Percentiles rank a stretch among this genome's conserved stretches.
Evolutionary conservation across 2,329 filamentous ascomycete genomes (phyloP).

Genomic region (Venturia aucupariae): DNA sequence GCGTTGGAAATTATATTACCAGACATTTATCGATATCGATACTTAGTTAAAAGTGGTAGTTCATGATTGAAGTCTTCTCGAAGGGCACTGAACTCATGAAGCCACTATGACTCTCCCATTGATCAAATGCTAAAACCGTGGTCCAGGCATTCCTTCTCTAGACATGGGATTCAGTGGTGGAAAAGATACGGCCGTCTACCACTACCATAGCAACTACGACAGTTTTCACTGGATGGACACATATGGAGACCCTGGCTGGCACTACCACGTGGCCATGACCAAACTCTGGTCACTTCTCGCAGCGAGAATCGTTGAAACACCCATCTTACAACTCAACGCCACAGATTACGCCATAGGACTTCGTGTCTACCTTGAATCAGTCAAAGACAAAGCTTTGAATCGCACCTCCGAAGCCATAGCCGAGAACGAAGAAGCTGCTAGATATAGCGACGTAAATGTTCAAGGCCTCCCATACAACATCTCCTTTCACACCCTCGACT

Average conservation of each 20-base stretch:
- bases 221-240: conserved; percentile 76
- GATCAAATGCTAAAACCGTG: not conserved
- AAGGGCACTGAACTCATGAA: too few relatives aligned
- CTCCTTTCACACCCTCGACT: conserved; percentile 15
- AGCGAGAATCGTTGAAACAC: conserved; percentile 38
- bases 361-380: conserved; percentile 32
- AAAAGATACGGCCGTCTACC: conserved; percentile 42
- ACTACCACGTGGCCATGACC: conserved; percentile 46
- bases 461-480: conserved; percentile 15
- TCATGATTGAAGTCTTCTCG: too few relatives aligned
- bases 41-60: too few relatives aligned
- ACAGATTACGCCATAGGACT: conserved; percentile 37
- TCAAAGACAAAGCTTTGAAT: conserved; percentile 27
- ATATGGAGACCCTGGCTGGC: conserved; percentile 57
- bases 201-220: conserved; percentile 81
- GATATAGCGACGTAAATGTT: not conserved
- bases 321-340: conserved; percentile 38
- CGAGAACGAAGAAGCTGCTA: conserved; percentile 16
- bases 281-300: conserved; percentile 38
- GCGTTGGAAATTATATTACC: too few relatives aligned
- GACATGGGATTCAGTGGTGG: conserved; percentile 37
- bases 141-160: conserved; percentile 31
- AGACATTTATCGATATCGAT: too few relatives aligned
- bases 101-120: not conserved
- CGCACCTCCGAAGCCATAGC: not conserved